These are phyloP conservation scores for Prunus kanzakura DNA, from an alignment of 306 rosid species.

Conservation along the genomic window DNA sequence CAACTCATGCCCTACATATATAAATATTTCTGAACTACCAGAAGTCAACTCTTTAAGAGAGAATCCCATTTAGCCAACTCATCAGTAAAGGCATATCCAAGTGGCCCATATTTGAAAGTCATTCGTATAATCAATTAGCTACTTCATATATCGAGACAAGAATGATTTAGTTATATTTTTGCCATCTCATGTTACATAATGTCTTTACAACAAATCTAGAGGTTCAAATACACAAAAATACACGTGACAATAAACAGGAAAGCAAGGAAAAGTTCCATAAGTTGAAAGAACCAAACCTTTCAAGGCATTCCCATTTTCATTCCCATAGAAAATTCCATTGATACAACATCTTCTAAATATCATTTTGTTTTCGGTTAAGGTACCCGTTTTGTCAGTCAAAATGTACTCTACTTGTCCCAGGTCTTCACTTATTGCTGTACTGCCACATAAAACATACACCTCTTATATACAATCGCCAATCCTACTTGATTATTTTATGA, in stretches of 20 bases:
- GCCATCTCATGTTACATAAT: constrained; percentile 4
- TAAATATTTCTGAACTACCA: constrained; percentile 12
- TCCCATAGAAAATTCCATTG: constrained; percentile 77
- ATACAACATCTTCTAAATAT: constrained; percentile 96
- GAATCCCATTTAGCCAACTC: constrained; percentile 7
- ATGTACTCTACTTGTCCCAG: constrained; percentile 99
- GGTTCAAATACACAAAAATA: neutral
- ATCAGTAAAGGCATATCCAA: neutral
- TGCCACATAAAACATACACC: constrained; percentile 69
- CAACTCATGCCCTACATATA: constrained; percentile 5
- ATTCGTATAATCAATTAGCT: neutral
- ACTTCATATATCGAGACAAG: neutral
- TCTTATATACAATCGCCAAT: constrained; percentile 31
- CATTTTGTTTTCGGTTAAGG: constrained; percentile 94
- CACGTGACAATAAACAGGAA: constrained; percentile 13
- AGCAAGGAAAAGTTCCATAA: constrained; percentile 23
- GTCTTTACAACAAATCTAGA: neutral
- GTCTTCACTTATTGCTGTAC: constrained; percentile 99
- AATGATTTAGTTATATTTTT: neutral
- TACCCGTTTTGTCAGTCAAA: constrained; percentile 98
- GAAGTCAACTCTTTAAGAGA: neutral
- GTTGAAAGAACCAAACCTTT: constrained; percentile 58
- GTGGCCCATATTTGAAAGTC: neutral
- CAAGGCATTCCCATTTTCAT: constrained; percentile 87
- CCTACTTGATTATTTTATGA: constrained; percentile 11